Conservation (phyloP, 306 rosid genomes). For the Castanea sativa region DNA sequence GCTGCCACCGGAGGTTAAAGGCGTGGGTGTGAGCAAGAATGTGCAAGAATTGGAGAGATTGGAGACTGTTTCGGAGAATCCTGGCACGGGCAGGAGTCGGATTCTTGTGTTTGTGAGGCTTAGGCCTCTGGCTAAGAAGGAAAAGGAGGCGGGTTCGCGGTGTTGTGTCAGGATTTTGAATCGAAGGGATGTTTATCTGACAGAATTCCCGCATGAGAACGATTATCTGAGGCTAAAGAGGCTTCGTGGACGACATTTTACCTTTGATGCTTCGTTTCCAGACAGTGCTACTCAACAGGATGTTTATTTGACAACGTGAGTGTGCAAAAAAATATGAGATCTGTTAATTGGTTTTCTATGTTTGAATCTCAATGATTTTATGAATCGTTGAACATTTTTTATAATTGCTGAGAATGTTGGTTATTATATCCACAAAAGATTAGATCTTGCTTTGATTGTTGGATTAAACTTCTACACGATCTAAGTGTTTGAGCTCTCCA, state of each 20-base stretch:
- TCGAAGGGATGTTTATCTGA: slow-evolving; percentile 72
- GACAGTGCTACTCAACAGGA: slow-evolving; percentile 70
- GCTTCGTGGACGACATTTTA: slow-evolving; percentile 72
- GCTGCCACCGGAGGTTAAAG: slow-evolving; percentile 23
- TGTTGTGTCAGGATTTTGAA: slow-evolving; percentile 73
- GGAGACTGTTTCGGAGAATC: slow-evolving; percentile 32
- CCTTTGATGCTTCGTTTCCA: slow-evolving; percentile 78
- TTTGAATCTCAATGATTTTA: background rate
- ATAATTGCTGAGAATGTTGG: background rate
- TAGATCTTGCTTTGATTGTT: background rate
- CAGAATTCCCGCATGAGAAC: slow-evolving; percentile 75
- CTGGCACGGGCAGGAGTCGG: slow-evolving; percentile 38
- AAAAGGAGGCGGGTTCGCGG: slow-evolving; percentile 66
- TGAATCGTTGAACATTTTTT: background rate
- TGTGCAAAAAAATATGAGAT: background rate
- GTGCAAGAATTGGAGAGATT: slow-evolving; percentile 38
- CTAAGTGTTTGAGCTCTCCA: too few species aligned
- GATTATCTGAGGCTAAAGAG: slow-evolving; percentile 86
- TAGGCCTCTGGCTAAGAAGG: slow-evolving; percentile 86
- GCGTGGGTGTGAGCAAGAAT: background rate
- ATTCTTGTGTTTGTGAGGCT: slow-evolving; percentile 88
- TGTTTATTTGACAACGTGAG: slow-evolving; percentile 89
- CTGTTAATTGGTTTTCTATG: background rate
- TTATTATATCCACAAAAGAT: background rate
- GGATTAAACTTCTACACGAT: background rate